phyloP scores from a whole-genome alignment of 495 filamentous ascomycete species.

The Mytilinidion resinicola region DNA sequence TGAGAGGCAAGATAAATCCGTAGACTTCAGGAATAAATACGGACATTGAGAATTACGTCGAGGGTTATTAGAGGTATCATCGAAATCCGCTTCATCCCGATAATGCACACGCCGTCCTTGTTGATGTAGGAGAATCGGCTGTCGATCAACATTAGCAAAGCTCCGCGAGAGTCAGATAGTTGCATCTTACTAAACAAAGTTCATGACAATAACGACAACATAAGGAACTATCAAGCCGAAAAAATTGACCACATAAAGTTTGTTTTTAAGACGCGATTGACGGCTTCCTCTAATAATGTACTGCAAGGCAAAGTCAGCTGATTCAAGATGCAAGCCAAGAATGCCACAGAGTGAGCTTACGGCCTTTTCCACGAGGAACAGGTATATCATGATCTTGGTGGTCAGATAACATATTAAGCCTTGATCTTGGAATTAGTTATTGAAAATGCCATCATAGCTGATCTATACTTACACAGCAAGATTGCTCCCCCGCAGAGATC shows the following conservation, averaged over 20 bases:
- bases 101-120: slow-evolving; percentile 44
- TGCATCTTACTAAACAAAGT: slow-evolving; percentile 45
- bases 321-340: neutral
- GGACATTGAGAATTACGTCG: slow-evolving; percentile 45
- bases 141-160: neutral
- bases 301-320: slow-evolving; percentile 26
- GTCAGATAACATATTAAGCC: slow-evolving; percentile 44
- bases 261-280: slow-evolving; percentile 42
- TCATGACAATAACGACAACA: slow-evolving; percentile 42
- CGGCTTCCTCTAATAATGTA: slow-evolving; percentile 43
- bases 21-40: slow-evolving; percentile 1
- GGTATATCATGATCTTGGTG: slow-evolving; percentile 50
- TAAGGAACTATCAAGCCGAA: slow-evolving; percentile 51
- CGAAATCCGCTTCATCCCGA: slow-evolving; percentile 46
- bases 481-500: slow-evolving; percentile 45
- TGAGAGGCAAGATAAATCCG: too few species aligned
- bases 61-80: slow-evolving; percentile 48
- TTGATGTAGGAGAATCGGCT: slow-evolving; percentile 44
- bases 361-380: slow-evolving; percentile 49
- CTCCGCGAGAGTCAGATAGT: neutral
- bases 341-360: slow-evolving; percentile 31
- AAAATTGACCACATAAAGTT: slow-evolving; percentile 47
- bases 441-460: neutral
- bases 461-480: slow-evolving; percentile 39
- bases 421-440: slow-evolving; percentile 6